Conservation (phyloP, 768 basidiomycete genomes). For the Coprinopsis strossmayeri region DNA sequence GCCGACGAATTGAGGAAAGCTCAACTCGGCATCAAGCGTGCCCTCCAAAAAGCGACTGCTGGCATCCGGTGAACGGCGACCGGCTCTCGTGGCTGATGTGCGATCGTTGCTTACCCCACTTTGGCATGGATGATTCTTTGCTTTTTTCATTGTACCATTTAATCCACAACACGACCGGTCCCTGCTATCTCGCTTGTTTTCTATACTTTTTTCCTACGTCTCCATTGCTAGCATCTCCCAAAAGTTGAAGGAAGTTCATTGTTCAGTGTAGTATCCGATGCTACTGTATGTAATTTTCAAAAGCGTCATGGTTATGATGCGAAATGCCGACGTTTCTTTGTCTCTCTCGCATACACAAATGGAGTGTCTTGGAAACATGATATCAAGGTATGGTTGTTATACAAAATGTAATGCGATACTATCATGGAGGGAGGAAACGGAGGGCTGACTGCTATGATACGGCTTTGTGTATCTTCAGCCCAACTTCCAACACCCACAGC, state of each 20-base stretch:
- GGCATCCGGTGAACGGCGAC: constrained; percentile 61
- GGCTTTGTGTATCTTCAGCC: constrained; percentile 68
- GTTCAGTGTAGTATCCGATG: background rate
- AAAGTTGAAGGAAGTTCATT: background rate
- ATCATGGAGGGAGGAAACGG: background rate
- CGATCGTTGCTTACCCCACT: constrained; percentile 4
- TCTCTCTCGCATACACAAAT: background rate
- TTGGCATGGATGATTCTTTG: background rate
- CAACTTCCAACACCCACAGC: constrained; percentile 87
- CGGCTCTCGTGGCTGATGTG: constrained; percentile 9
- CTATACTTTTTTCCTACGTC: constrained; percentile 10
- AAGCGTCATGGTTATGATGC: background rate
- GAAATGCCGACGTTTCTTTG: background rate
- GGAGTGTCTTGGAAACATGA: background rate
- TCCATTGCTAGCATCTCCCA: background rate
- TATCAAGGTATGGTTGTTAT: background rate
- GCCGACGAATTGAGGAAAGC: constrained; percentile 95
- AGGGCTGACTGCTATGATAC: constrained; percentile 22
- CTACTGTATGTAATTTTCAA: background rate
- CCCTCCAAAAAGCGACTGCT: constrained; percentile 95
- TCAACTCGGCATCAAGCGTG: constrained; percentile 91
- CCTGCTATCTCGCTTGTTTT: constrained; percentile 17
- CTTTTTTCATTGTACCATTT: constrained; percentile 2
- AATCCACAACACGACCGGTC: constrained; percentile 19
- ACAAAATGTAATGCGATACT: no score